Conservation (phyloP, 2,329 filamentous ascomycete genomes). For the Teratosphaeria destructans region DNA sequence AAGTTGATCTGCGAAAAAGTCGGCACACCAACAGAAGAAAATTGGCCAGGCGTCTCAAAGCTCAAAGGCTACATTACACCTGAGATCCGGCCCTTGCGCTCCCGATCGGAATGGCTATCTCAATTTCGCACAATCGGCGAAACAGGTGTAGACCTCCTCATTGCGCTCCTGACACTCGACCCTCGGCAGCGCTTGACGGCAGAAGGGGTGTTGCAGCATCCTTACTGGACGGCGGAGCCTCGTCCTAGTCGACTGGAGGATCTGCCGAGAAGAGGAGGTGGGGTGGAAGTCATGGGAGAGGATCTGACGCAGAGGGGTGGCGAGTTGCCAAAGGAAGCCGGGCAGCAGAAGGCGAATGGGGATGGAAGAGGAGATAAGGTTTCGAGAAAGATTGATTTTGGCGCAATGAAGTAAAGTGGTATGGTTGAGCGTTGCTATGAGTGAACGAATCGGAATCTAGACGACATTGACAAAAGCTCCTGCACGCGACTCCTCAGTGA, state of each 20-base stretch:
- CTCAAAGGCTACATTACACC: constrained; percentile 72
- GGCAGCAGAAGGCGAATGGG: constrained; percentile 6
- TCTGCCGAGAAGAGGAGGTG: constrained; percentile 66
- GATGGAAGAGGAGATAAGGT: constrained; percentile 59
- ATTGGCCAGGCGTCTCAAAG: constrained; percentile 83
- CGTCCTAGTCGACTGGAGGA: constrained; percentile 72
- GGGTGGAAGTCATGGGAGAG: constrained; percentile 64
- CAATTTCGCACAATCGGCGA: constrained; percentile 72
- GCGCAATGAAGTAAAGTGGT: constrained; percentile 14
- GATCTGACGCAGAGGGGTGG: constrained; percentile 72
- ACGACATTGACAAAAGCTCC: neutral
- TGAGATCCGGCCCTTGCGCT: constrained; percentile 47
- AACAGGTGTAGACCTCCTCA: constrained; percentile 77
- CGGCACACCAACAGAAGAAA: constrained; percentile 84
- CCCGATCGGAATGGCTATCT: constrained; percentile 60
- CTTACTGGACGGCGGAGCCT: constrained; percentile 78
- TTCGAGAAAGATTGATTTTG: constrained; percentile 74
- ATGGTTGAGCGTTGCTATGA: neutral
- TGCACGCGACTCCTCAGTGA: neutral
- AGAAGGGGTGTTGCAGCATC: constrained; percentile 64
- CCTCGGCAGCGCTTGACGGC: constrained; percentile 77
- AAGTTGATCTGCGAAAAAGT: constrained; percentile 73
- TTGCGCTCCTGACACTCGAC: constrained; percentile 75
- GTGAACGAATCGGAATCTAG: neutral
- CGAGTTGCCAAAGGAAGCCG: constrained; percentile 47